A percentile compares a stretch with the other conserved stretches of the same genome.
phyloP scores from a whole-genome alignment of 257 asterid genomes.

The Vinca minor region DNA sequence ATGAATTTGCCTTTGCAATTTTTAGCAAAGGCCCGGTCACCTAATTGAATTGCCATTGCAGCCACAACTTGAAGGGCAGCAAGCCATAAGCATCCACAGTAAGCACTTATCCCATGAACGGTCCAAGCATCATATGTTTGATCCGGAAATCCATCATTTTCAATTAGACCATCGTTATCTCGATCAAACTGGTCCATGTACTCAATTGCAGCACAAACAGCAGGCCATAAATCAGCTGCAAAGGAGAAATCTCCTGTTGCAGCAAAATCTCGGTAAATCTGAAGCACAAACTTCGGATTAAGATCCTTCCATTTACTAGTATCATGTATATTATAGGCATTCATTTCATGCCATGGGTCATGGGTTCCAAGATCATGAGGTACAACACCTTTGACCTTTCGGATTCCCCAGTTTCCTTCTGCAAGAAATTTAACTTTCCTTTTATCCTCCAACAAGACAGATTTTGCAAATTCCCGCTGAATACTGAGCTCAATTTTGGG shows the following conservation, averaged over 20 bases:
- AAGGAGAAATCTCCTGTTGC: constrained; percentile 84
- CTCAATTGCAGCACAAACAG: constrained; percentile 90
- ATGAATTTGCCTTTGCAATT: constrained; percentile 50
- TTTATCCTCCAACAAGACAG: constrained; percentile 73
- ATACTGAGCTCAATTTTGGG: constrained; percentile 92
- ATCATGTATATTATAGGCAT: constrained; percentile 94
- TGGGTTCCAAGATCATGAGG: constrained; percentile 99
- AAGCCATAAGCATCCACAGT: constrained; percentile 95
- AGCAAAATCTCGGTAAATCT: constrained; percentile 84
- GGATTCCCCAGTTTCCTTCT: constrained; percentile 81
- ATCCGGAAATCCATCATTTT: constrained; percentile 97
- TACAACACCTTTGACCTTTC: constrained; percentile 86
- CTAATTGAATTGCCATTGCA: constrained; percentile 80
- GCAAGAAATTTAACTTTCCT: constrained; percentile 78
- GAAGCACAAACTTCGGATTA: constrained; percentile 90
- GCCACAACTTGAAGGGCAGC: constrained; percentile 95
- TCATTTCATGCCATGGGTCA: constrained; percentile 99
- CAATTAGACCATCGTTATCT: constrained; percentile 73
- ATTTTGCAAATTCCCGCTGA: constrained; percentile 87
- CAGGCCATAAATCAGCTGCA: constrained; percentile 85
- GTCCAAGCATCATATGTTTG: constrained; percentile 98
- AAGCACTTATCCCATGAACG: constrained; percentile 87
- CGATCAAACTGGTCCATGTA: constrained; percentile 98
- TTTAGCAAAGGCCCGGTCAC: constrained; percentile 71
- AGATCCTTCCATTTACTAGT: constrained; percentile 95